Evolutionary conservation across 2,329 filamentous ascomycete genomes (phyloP), one percentile per base, ranked within the genome.

Genomic region (Colletotrichum sp.): DNA sequence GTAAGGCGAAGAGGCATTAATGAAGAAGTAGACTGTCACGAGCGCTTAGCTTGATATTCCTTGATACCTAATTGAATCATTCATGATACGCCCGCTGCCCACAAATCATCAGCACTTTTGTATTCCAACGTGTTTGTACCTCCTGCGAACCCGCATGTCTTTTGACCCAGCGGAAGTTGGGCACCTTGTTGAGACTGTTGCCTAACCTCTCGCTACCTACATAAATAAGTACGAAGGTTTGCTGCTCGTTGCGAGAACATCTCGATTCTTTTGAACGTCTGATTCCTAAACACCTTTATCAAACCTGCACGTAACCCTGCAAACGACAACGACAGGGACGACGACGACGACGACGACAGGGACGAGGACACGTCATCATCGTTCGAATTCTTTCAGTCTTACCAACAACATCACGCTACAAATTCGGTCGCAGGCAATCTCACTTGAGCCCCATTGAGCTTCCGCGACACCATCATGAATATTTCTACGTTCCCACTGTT

Each of bases 1-100:
- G 64, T 6, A 75, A 75, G 13, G 58, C 52, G 16, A 69, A 69
- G 34, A 69, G 15, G 34, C 52, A 69, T 69, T 69, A 15, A 61
- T 28, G 6, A 24, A 12, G n/a, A 52, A 52, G 10, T 21, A 52
- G n/a, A 52, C n/a, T 52, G 6, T 21, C n/a, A 21, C 10, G 43
- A 52, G 43, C 43, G 43, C 10, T 0, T 21, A 52, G 43, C 43
- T 52, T 21, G n/a, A 52, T 52, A 52, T 0, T 52, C 12, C 43
- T 13, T 21, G n/a, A 52, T 52, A 52, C 43, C 43, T 52, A 52
- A 52, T 52, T 21, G 43, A 52, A 52, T 52, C n/a, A 21, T 52
- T 52, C n/a, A 52, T 52, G 43, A 21, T 0, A 21, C 43, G n/a
- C 10, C 43, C 3, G 1, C 12, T 21, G 18, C 38, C 38, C 5